phyloP scores from a whole-genome alignment of 352 stramenopile species.

The Phytophthora cactorum region DNA sequence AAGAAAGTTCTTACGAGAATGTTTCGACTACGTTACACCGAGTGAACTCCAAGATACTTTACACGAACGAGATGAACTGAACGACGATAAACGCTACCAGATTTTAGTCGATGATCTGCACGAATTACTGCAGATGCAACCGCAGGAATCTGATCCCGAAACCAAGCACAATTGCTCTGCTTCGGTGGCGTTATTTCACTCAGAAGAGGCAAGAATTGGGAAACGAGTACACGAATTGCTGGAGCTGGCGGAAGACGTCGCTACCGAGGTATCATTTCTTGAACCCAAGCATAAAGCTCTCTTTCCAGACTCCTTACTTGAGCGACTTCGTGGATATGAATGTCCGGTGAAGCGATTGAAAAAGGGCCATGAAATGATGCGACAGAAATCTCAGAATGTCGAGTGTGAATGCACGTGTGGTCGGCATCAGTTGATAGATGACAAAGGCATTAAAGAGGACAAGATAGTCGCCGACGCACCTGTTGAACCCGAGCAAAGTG shows the following conservation, averaged over 20 bases:
- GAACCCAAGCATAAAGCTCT: conserved; percentile 16
- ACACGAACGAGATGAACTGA: conserved; percentile 54
- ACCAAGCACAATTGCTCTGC: neutral
- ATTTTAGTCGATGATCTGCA: conserved; percentile 59
- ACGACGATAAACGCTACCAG: conserved; percentile 65
- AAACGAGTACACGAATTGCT: conserved; percentile 61
- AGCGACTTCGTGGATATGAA: conserved; percentile 49
- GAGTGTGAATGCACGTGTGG: conserved; percentile 59
- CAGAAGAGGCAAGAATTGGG: conserved; percentile 56
- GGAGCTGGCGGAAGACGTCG: conserved; percentile 63
- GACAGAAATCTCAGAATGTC: conserved; percentile 7
- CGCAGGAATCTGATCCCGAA: conserved; percentile 1
- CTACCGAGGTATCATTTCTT: conserved; percentile 53
- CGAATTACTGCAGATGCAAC: conserved; percentile 35
- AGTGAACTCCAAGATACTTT: conserved; percentile 64
- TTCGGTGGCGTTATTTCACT: conserved; percentile 48
- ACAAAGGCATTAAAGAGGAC: conserved; percentile 27
- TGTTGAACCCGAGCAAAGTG: conserved; percentile 16
- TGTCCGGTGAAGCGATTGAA: conserved; percentile 49
- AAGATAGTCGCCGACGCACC: neutral
- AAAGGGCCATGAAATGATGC: conserved; percentile 53
- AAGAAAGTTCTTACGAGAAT: conserved; percentile 59
- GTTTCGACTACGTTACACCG: conserved; percentile 55
- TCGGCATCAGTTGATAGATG: conserved; percentile 43
- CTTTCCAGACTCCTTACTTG: conserved; percentile 28